A percentile compares a stretch with the other conserved stretches of the same genome.
Evolutionary conservation across 2,329 filamentous ascomycete species (phyloP).

Genomic region (Exophiala oligosperma): DNA sequence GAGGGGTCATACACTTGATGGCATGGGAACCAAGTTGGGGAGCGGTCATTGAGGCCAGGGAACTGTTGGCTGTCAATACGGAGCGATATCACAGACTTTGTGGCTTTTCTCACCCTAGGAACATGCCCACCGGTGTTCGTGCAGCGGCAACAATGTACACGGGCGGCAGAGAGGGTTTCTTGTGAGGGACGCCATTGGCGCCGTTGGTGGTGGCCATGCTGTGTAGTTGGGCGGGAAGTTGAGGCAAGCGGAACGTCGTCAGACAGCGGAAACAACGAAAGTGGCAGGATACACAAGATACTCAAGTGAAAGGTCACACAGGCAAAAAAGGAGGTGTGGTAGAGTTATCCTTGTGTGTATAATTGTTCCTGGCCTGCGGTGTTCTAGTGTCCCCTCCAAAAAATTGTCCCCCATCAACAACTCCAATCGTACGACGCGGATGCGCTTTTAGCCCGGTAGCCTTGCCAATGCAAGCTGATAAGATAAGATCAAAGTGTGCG

Average conservation of each 20-base stretch:
- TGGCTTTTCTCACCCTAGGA: constrained; percentile 70
- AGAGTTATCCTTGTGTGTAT: too few relatives aligned
- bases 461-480: too few relatives aligned
- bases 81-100: neutral
- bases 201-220: constrained; percentile 24
- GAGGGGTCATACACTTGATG: constrained; percentile 72
- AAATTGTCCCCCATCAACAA: neutral
- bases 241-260: neutral
- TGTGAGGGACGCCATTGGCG: constrained; percentile 24
- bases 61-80: constrained; percentile 55
- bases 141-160: constrained; percentile 95
- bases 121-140: constrained; percentile 89
- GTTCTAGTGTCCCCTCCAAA: neutral
- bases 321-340: neutral
- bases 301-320: neutral
- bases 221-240: constrained; percentile 1
- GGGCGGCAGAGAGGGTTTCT: constrained; percentile 62
- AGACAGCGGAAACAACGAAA: neutral
- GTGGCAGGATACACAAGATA: neutral
- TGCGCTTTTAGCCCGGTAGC: neutral
- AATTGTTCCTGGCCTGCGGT: too few relatives aligned
- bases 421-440: neutral
- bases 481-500: too few relatives aligned
- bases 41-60: constrained; percentile 82
- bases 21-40: constrained; percentile 84